phyloP scores from a whole-genome alignment of 805 yeast species.

The Diddensiella caesifluorescens region DNA sequence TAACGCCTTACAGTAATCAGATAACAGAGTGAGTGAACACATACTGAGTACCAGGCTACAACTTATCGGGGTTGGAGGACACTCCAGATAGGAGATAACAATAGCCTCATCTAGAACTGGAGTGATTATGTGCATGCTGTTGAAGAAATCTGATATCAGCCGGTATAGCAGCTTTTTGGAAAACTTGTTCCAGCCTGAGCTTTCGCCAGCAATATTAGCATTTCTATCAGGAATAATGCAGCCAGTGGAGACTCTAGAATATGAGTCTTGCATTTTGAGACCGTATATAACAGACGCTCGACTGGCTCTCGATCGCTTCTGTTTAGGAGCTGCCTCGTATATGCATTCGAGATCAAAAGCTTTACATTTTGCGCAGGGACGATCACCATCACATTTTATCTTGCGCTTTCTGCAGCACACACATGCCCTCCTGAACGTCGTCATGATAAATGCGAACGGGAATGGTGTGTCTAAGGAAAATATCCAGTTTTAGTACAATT shows the following conservation, averaged over 20 bases:
- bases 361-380: slow-evolving; percentile 13
- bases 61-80: slow-evolving; percentile 6
- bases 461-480: too few species aligned
- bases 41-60: slow-evolving; percentile 12
- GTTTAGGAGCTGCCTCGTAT: slow-evolving; percentile 7
- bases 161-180: slow-evolving; percentile 7
- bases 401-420: slow-evolving; percentile 17
- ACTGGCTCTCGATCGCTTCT: slow-evolving; percentile 13
- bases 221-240: too few species aligned
- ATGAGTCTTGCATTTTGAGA: slow-evolving; percentile 11
- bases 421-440: slow-evolving; percentile 22
- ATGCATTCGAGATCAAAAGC: slow-evolving; percentile 12
- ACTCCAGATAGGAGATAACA: slow-evolving; percentile 10
- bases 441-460: too few species aligned
- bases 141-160: slow-evolving; percentile 12
- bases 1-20: background rate
- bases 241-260: too few species aligned
- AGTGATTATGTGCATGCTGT: slow-evolving; percentile 10
- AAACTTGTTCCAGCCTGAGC: slow-evolving; percentile 8
- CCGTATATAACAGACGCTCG: slow-evolving; percentile 14
- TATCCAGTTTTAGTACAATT: too few species aligned
- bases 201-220: background rate
- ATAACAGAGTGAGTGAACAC: slow-evolving; percentile 7
- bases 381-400: slow-evolving; percentile 12
- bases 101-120: slow-evolving; percentile 12